phyloP scores from a whole-genome alignment of 306 rosid genomes.

The Casuarina glauca region DNA sequence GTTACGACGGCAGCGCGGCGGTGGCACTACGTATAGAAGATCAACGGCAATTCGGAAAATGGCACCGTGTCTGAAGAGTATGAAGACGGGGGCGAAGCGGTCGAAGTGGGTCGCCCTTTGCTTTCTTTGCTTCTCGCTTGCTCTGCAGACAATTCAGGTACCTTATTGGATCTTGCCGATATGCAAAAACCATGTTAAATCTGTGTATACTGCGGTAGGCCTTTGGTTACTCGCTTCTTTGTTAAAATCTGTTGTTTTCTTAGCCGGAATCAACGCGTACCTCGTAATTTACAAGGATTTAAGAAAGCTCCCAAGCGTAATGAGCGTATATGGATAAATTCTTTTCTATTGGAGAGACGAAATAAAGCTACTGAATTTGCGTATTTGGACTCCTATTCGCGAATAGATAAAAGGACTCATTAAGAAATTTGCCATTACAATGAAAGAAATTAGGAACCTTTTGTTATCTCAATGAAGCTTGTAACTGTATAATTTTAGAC shows the following conservation, averaged over 20 bases:
- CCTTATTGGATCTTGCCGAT: neutral
- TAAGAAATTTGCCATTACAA: neutral
- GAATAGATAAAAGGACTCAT: neutral
- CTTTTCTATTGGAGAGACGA: neutral
- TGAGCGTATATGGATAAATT: neutral
- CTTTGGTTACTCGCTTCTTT: neutral
- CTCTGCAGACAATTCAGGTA: conserved; percentile 37
- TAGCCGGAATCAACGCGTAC: neutral
- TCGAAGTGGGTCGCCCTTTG: conserved; percentile 34
- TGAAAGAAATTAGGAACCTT: neutral
- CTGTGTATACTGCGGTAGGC: conserved; percentile 27
- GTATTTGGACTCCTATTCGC: neutral
- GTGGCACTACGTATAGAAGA: conserved; percentile 20
- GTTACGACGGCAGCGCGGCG: conserved; percentile 15
- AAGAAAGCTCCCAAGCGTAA: neutral
- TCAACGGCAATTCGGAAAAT: neutral
- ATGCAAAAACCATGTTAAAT: neutral
- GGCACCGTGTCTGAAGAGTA: conserved; percentile 3
- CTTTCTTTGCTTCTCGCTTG: conserved; percentile 28
- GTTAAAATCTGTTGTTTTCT: neutral
- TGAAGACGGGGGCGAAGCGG: conserved; percentile 21
- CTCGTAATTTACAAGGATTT: neutral
- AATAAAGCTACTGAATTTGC: neutral
- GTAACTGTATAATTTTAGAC: neutral
- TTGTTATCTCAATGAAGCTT: neutral